Evolutionary conservation across 78 protist species (phyloP), one percentile per base, ranked within the genome.

Genomic region (Bigelowiella natans): DNA sequence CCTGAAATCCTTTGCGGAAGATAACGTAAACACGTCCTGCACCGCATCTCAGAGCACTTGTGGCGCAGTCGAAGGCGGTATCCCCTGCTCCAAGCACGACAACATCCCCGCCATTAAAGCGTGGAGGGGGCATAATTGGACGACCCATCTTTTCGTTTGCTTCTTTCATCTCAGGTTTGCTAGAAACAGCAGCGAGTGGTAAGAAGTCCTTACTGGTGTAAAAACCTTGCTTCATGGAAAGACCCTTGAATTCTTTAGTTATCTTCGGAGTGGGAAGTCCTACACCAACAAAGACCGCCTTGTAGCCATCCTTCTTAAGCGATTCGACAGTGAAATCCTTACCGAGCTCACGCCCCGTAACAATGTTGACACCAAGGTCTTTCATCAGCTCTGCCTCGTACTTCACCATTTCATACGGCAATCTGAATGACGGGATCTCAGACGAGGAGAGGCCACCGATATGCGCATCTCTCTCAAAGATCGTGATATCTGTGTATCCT

Each of bases 21-120:
- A 93, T 90, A 28, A 98, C 92, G 37, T 93, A 91, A 1, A 97
- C 99, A 28, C 95, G 89, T 1, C 85, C 28, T 0, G 98, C 98
- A 29, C 98, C 99, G 89, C 97, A 95, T 36, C 98, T 94, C 90
- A 96, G 91, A 1, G 99, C 99, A 31, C 95, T 89, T 38, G 96
- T 95, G 11, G 98, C 98, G 91, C 98, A 97, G 92, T 98, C 99
- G 38, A 97, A 91, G 1, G 99, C 99, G 0, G 98, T 96, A 92
- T 98, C 99, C 31, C 99, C 99, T 1, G 99, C 99, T 37, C 99
- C 99, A 38, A 97, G 88, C 0, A 98, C 98, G 39, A 97, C 91
- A 31, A 96, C 98, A 63, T 94, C 83, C n/a, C 98, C 98, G 18
- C 73, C 73, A 18, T 51, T 51, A 18, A 51, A 51, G 73, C 73